Evolutionary conservation across 129 eudicot species (phyloP), one percentile per base, ranked within the genome.

Genomic region (Helianthus tuberosus): DNA sequence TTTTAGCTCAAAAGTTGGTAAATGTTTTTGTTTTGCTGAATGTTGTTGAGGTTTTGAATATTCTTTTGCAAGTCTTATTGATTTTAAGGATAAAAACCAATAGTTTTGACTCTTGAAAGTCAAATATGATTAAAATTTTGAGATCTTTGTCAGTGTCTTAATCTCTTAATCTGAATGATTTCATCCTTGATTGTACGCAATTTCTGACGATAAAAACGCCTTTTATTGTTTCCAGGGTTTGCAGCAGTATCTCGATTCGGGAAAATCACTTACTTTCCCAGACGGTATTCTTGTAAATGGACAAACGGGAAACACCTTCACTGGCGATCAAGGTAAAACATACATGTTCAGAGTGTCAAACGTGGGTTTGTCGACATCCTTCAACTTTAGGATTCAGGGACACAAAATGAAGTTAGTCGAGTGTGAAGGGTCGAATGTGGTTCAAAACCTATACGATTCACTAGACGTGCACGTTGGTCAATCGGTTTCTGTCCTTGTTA

Each of bases 281-380:
- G 88, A 91, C 41, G 99, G 90, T 29, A 67, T 94, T 65, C 89
- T 94, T 44, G 87, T 91, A 13, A 91, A 94, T 67, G 99, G 97
- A 68, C 89, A 74, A 77, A 78, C 79, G 4, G 77, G 77, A 50
- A 77, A 86, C 68, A 80, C 91, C 76, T 87, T 87, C 70, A 87
- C 76, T 70, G 98, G 96, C 12, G 89, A 86, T 75, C 91, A 85
- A 89, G 96, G 97, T 65, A 85, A 86, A 81, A 91, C 94, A 1
- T 94, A 94, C 94, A 79, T 94, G 91, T 94, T 94, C 75, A 86
- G 99, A 76, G 79, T 94, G 20, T 91, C 99, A 17, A 94, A 94
- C 38, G 80, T 91, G 64, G 99, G 99, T 32, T 80, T 91, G 77
- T 82, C 87, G 9, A 91, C 96, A 5, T 84, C 99, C n/a, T 74